A percentile compares a stretch with the other conserved stretches of the same genome.
phyloP scores from a whole-genome alignment of 805 yeast species.

The Saccharomycopsis sp. region DNA sequence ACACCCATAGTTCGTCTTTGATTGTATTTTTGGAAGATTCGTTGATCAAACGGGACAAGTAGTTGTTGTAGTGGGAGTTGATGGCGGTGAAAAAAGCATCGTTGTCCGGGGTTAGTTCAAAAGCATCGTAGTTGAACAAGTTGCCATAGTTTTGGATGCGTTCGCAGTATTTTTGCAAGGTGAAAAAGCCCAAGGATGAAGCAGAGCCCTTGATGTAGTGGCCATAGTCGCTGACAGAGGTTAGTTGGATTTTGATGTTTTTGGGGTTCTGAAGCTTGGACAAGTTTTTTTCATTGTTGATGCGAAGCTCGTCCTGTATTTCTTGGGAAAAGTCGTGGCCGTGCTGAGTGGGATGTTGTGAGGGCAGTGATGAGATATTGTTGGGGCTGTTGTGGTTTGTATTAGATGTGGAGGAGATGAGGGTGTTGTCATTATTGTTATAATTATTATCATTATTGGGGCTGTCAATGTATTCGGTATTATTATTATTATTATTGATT shows the following conservation, averaged over 20 bases:
- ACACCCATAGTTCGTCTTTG: conserved; percentile 24
- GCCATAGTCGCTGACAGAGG: conserved; percentile 64
- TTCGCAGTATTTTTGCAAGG: conserved; percentile 83
- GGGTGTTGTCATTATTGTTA: conserved; percentile 2
- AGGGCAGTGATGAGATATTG: too few species aligned
- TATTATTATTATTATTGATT: conserved; percentile 1
- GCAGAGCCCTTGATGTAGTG: conserved; percentile 95
- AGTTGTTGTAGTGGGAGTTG: conserved; percentile 11
- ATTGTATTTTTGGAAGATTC: conserved; percentile 3
- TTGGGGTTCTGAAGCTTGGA: conserved; percentile 19
- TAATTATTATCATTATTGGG: background rate
- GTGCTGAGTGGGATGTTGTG: too few species aligned
- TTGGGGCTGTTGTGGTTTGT: too few species aligned
- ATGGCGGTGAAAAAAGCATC: conserved; percentile 13
- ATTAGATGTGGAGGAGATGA: background rate
- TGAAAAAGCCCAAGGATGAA: conserved; percentile 80
- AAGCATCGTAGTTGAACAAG: conserved; percentile 14
- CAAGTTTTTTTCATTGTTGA: conserved; percentile 28
- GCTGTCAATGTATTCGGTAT: background rate
- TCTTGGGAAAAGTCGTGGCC: conserved; percentile 10
- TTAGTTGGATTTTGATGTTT: conserved; percentile 30
- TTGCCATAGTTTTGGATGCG: conserved; percentile 82
- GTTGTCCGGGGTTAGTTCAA: conserved; percentile 13
- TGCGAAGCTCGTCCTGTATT: conserved; percentile 24
- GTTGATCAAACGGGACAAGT: conserved; percentile 9